Conservation (phyloP, 2,329 filamentous ascomycete species). For the Colletotrichum sp. region DNA sequence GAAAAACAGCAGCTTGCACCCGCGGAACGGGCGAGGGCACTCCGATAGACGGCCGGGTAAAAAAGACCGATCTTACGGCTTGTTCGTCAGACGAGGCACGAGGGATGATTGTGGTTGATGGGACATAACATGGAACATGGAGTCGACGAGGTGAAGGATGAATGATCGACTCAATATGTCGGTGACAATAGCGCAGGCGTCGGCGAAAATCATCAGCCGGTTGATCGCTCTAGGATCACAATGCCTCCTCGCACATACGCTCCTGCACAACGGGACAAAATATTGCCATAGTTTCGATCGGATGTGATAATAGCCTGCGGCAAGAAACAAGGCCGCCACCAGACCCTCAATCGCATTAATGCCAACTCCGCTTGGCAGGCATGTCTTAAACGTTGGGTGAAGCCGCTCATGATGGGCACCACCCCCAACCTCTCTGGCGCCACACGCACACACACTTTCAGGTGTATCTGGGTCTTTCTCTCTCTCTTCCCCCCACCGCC, state of each 20-base stretch:
- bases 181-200: neutral
- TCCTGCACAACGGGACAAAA: neutral
- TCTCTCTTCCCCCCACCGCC: neutral
- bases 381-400: slow-evolving; percentile 8
- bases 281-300: neutral
- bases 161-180: neutral
- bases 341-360: neutral
- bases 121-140: neutral
- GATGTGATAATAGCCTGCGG: neutral
- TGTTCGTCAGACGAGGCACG: neutral
- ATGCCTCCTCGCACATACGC: neutral
- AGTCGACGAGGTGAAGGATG: neutral
- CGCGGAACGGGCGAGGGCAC: neutral
- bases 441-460: neutral
- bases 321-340: neutral
- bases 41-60: slow-evolving; percentile 12
- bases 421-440: neutral
- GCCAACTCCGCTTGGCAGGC: slow-evolving; percentile 1
- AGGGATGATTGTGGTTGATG: neutral
- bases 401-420: neutral
- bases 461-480: neutral
- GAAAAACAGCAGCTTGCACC: neutral
- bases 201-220: neutral
- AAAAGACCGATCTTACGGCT: neutral
- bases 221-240: neutral